Conservation (phyloP, 2,329 filamentous ascomycete species). For the Graphilbum ipis-grandicollis region DNA sequence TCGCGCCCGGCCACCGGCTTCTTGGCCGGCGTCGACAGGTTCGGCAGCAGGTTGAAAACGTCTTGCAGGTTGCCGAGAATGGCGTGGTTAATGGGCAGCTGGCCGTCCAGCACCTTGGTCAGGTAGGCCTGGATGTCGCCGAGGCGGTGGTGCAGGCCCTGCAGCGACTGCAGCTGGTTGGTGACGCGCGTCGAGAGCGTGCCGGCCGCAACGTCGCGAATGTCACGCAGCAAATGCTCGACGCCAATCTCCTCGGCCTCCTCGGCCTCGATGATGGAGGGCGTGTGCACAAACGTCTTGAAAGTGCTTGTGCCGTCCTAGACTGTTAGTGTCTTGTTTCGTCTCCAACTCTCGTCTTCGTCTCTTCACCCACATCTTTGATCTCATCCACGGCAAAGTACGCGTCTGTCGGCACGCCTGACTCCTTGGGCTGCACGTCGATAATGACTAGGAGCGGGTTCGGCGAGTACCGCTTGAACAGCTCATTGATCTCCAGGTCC, state of each 20-base stretch:
- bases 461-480: slow-evolving; percentile 97
- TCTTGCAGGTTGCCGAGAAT: slow-evolving; percentile 98
- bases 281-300: slow-evolving; percentile 96
- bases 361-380: slow-evolving; percentile 60
- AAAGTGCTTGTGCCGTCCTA: slow-evolving; percentile 93
- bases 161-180: slow-evolving; percentile 90
- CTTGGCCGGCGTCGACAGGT: slow-evolving; percentile 61
- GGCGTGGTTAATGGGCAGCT: slow-evolving; percentile 89
- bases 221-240: slow-evolving; percentile 92
- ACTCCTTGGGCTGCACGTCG: slow-evolving; percentile 94
- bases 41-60: slow-evolving; percentile 95
- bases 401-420: slow-evolving; percentile 91
- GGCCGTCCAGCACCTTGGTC: slow-evolving; percentile 83
- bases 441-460: slow-evolving; percentile 95
- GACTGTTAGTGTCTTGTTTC: slow-evolving; percentile 1
- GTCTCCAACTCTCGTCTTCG: no score
- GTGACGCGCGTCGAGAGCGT: slow-evolving; percentile 94
- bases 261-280: slow-evolving; percentile 95
- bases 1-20: slow-evolving; percentile 16
- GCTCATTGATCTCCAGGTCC: slow-evolving; percentile 96
- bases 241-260: slow-evolving; percentile 98
- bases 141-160: slow-evolving; percentile 85
- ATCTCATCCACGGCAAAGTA: slow-evolving; percentile 99
- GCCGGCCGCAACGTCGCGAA: slow-evolving; percentile 92
- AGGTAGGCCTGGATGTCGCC: slow-evolving; percentile 92